These are phyloP conservation scores for Ceratobasidium sp. DNA, from an alignment of 1,284 basidiomycete genomes.

Conservation along the genomic window DNA sequence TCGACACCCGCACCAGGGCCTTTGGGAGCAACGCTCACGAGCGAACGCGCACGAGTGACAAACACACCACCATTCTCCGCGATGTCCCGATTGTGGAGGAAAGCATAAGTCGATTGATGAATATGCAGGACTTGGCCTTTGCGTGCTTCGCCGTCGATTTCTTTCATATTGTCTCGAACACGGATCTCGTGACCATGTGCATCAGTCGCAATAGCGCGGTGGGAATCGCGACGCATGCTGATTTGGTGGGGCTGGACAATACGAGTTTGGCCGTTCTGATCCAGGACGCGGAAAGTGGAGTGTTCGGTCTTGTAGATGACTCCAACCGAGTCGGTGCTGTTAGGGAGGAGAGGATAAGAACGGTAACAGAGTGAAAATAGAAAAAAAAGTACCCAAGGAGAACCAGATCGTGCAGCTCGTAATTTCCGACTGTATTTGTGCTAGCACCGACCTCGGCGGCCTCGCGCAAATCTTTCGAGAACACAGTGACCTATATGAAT, in stretches of 20 bases:
- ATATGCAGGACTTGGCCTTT: slow-evolving; percentile 95
- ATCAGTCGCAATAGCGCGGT: slow-evolving; percentile 90
- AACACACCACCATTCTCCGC: slow-evolving; percentile 95
- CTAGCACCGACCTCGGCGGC: slow-evolving; percentile 96
- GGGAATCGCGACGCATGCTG: slow-evolving; percentile 88
- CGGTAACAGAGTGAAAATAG: slow-evolving; percentile 12
- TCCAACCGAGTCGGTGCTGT: slow-evolving; percentile 90
- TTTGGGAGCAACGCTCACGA: slow-evolving; percentile 89
- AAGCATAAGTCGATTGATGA: slow-evolving; percentile 94
- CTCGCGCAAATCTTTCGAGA: slow-evolving; percentile 97
- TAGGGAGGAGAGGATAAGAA: slow-evolving; percentile 46
- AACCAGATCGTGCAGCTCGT: slow-evolving; percentile 96
- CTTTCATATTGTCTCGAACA: slow-evolving; percentile 93
- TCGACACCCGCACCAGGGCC: slow-evolving; percentile 75
- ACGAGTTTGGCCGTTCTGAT: slow-evolving; percentile 92
- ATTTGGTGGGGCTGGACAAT: slow-evolving; percentile 96
- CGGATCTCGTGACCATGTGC: slow-evolving; percentile 87
- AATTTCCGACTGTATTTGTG: slow-evolving; percentile 90
- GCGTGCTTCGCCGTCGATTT: slow-evolving; percentile 92
- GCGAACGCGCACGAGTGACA: slow-evolving; percentile 83
- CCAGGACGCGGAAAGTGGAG: slow-evolving; percentile 94
- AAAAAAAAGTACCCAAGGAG: slow-evolving; percentile 86
- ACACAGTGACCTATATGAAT: slow-evolving; percentile 86
- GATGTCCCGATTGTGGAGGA: slow-evolving; percentile 93
- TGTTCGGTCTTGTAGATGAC: slow-evolving; percentile 98